Evolutionary conservation across 2,329 filamentous ascomycete genomes (phyloP), one percentile per base, ranked within the genome.

Genomic region (Zasmidium cellare): DNA sequence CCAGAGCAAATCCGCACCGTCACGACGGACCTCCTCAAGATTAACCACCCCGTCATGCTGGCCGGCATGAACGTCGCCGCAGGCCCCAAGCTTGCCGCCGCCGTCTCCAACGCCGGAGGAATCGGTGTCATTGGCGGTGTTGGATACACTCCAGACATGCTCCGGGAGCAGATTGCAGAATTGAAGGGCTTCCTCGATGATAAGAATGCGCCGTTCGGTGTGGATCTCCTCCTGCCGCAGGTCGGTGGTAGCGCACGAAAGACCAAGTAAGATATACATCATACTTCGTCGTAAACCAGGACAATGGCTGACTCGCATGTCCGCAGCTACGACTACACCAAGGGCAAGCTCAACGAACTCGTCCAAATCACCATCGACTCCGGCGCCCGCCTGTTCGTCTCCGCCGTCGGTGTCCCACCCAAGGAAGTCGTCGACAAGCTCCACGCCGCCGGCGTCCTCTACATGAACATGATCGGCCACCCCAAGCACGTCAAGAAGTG

Each of bases 391-490:
- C 86, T 99, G 59, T 99, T 99, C 80, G 94, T 99, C 69, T 97
- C 91, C 53, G 94, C 94, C 70, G 92, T 99, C 74, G 94, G 94
- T 89, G 97, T 23, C 1, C 92, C 94, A 46, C 91, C 94, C 66
- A 91, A 90, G 78, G 80, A 84, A 67, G 88, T 97, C 58, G 92
- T 99, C 71, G 92, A 97, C 66, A 89, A 85, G 74, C 87, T 99
- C 48, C 94, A 99, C 84, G 84, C 86, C 72, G 80, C 86, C 71
- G 92, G 92, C 67, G 85, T 99, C 67, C 84, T 96, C 67, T 96
- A 96, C 84, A 97, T 97, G 94, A 99, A 99, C 87, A 99, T 99
- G 94, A 92, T 99, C 75, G 94, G 94, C 67, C 94, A 99, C 84
- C 93, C 94, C 73, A 99, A 99, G 87, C 94, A 99, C 80, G 93